phyloP scores from a whole-genome alignment of 345 rosid species.

The Alliaria petiolata region DNA sequence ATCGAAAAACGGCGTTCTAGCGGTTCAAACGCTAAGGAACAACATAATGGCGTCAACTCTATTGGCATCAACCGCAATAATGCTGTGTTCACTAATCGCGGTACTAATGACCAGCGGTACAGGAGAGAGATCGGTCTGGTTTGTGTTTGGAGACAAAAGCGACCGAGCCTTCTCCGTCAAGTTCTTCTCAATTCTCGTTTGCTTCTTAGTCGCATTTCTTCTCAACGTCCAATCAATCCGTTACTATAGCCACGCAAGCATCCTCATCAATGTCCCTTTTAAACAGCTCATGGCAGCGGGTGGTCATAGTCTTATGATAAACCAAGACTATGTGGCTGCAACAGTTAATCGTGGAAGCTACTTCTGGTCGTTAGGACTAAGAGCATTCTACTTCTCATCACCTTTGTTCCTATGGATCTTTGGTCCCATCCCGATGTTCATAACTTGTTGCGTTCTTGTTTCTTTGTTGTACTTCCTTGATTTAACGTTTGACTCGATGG shows the following conservation, averaged over 20 bases:
- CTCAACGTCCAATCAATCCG: constrained; percentile 70
- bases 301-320: constrained; percentile 35
- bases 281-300: constrained; percentile 39
- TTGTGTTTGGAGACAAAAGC: constrained; percentile 55
- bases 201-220: constrained; percentile 69
- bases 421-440: constrained; percentile 78
- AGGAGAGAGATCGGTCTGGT: constrained; percentile 33
- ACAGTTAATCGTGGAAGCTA: constrained; percentile 77
- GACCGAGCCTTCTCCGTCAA: constrained; percentile 52
- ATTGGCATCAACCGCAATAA: constrained; percentile 80
- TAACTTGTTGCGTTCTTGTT: constrained; percentile 55
- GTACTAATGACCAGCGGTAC: constrained; percentile 47
- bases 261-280: constrained; percentile 75
- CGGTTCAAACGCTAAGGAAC: constrained; percentile 84
- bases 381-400: constrained; percentile 85
- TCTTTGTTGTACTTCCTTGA: constrained; percentile 65
- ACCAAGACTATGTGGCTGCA: constrained; percentile 59
- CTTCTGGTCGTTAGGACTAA: constrained; percentile 86
- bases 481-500: constrained; percentile 44
- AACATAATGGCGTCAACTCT: constrained; percentile 96
- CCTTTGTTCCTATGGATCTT: constrained; percentile 89
- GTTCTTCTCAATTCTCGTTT: constrained; percentile 60
- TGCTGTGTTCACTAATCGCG: constrained; percentile 73
- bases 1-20: constrained; percentile 76
- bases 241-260: constrained; percentile 88